Base-by-base conservation (phyloP, 495 filamentous ascomycete species). In the Talaromyces nanjingensis region DNA sequence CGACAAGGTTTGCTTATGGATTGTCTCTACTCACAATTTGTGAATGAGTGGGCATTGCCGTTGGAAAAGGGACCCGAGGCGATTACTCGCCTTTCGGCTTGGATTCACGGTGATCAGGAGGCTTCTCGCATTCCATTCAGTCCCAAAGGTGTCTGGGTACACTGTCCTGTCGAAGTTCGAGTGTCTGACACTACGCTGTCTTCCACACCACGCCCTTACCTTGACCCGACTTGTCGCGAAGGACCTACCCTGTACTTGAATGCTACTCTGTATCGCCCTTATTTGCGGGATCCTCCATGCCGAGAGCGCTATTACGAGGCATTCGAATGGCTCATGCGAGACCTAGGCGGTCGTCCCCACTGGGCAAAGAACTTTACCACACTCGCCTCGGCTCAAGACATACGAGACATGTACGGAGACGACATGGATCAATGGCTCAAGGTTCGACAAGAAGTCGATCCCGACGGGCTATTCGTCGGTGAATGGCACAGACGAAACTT, bases 31-130 rank as follows among this genome's bases (percentile, higher is more conserved):
- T 92, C 88, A 22, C 94, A 98, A 72, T 96, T 91, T 68, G 94
- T 98, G 54, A 96, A 98, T 72, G 94, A 98, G 72, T 98, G 94
- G 94, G 93, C 93, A 4, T 83, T 98, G 57, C 94, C 94, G 6
- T 77, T 98, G n/a, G 75, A 85, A 66, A 87, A 89, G 65, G 94
- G 96, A 0, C 94, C 94, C 18, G 93, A 96, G 73, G 91, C 93
- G 3, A 86, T 98, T 31, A 83, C 75, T 29, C 88, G 94, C 27
- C 82, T 98, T 20, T 87, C 86, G 29, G 86, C 89, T 31, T 98
- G 94, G 94, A 77, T 98, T 57, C 84, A 93, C 67, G 80, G 86
- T 37, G 83, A 87, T 65, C 63, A 77, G 53, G 69, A 76, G 7
- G 76, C 82, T n/a, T n/a, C n/a, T 14, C 74, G 76, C 31, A 97